phyloP scores from a whole-genome alignment of 345 rosid species.

The Gossypium raimondii region DNA sequence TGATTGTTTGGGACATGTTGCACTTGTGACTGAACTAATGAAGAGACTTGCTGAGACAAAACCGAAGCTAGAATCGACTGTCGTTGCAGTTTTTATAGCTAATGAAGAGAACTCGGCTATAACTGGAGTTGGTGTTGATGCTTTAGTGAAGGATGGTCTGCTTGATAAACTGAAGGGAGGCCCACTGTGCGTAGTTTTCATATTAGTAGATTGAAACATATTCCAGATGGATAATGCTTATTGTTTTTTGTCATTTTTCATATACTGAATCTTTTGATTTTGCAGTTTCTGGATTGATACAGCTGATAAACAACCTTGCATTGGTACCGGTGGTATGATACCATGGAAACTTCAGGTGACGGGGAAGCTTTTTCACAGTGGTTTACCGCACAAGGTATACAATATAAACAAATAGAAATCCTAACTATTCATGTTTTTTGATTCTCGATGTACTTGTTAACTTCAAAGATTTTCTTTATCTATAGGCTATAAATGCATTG shows the following conservation, averaged over 20 bases:
- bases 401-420: not conserved
- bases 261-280: slow-evolving; percentile 12
- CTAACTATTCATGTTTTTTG: not conserved
- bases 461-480: slow-evolving; percentile 11
- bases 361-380: slow-evolving; percentile 96
- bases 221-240: not conserved
- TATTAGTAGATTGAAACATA: not conserved
- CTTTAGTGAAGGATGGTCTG: slow-evolving; percentile 67
- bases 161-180: slow-evolving; percentile 87
- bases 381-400: slow-evolving; percentile 84
- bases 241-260: not conserved
- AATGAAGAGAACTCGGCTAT: slow-evolving; percentile 87
- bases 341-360: slow-evolving; percentile 93
- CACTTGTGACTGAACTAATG: slow-evolving; percentile 86
- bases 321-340: slow-evolving; percentile 97
- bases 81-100: slow-evolving; percentile 91
- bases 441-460: not conserved
- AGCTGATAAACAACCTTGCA: slow-evolving; percentile 97
- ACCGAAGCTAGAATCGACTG: slow-evolving; percentile 64
- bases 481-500: slow-evolving; percentile 86
- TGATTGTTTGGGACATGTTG: slow-evolving; percentile 97
- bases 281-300: slow-evolving; percentile 94
- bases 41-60: slow-evolving; percentile 72
- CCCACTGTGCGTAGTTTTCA: slow-evolving; percentile 58
- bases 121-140: slow-evolving; percentile 89